Evolutionary conservation across 1,284 basidiomycete species (phyloP), one percentile per base, ranked within the genome.

Genomic region (Moesziomyces aphidis): DNA sequence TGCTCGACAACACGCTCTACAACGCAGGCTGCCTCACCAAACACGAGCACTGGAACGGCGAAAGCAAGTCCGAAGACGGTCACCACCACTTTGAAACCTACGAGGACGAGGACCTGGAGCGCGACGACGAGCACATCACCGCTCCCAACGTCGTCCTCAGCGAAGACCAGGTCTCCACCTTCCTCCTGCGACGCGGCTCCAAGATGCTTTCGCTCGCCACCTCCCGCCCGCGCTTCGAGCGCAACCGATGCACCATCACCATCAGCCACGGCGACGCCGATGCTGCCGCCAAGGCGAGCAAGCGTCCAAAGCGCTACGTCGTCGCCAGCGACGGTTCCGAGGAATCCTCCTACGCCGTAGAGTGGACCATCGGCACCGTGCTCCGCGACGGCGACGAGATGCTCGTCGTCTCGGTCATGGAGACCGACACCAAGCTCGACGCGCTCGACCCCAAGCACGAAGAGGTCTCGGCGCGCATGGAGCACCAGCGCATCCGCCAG

Each of bases 311-410:
- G 78, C 88, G 89, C 48, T 99, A 98, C 85, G 88, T 97, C 7
- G 91, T 98, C 21, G 92, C 94, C 3, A 96, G 93, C 80, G 96
- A 99, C 88, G 85, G 98, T 78, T 94, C 92, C 73, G 93, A 97
- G 48, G 80, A 80, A 24, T 76, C 82, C 0, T 78, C 77, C 9
- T 83, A 82, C 39, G 83, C 78, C 13, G 73, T 78, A 19, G 83
- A 82, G 48, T 83, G 83, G 81, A 94, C 93, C 1, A 95, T 98
- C 67, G 96, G 96, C 6, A 98, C 96, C 0, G 96, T 98, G 0
- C 86, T 97, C 65, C 88, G 95, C 69, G 95, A 98, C 85, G 96
- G 96, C 0, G 96, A 99, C 83, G 82, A 84, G 58, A 82, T 77
- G 59, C 72, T 84, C 15, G 70, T 83, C 21, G 92, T 97, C 4